Conservation (phyloP, 2,329 filamentous ascomycete species). For the Exophiala phaeomuriformis region DNA sequence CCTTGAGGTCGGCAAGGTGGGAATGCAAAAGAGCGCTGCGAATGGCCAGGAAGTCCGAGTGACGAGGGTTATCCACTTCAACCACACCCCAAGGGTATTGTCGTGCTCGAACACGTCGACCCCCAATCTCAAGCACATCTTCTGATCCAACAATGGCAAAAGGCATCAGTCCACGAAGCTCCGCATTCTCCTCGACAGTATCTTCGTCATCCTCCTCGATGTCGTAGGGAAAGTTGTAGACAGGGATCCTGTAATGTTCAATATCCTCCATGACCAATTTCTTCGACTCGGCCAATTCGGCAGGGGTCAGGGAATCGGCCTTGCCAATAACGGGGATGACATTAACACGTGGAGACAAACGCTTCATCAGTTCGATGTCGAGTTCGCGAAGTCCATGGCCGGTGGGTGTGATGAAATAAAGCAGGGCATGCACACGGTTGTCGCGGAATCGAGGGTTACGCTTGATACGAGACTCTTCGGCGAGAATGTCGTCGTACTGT, state of each 20-base stretch:
- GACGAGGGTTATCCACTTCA: constrained; percentile 97
- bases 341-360: constrained; percentile 93
- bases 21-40: constrained; percentile 94
- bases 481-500: constrained; percentile 98
- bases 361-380: constrained; percentile 99
- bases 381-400: constrained; percentile 96
- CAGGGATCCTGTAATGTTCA: constrained; percentile 97
- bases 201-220: constrained; percentile 99
- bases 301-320: constrained; percentile 91
- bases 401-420: constrained; percentile 99
- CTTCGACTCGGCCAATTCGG: constrained; percentile 96
- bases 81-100: constrained; percentile 99
- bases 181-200: constrained; percentile 97
- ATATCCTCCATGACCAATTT: constrained; percentile 99
- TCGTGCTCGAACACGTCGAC: constrained; percentile 82
- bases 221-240: constrained; percentile 99
- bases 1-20: constrained; percentile 95
- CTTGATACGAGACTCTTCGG: constrained; percentile 99
- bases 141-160: constrained; percentile 98
- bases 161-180: constrained; percentile 94
- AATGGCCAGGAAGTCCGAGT: constrained; percentile 97
- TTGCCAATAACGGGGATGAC: constrained; percentile 99
- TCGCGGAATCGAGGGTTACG: constrained; percentile 99
- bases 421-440: constrained; percentile 94
- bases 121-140: constrained; percentile 87